Evolutionary conservation across 352 stramenopile species (phyloP).

Genomic region (Achlya hypogyna): DNA sequence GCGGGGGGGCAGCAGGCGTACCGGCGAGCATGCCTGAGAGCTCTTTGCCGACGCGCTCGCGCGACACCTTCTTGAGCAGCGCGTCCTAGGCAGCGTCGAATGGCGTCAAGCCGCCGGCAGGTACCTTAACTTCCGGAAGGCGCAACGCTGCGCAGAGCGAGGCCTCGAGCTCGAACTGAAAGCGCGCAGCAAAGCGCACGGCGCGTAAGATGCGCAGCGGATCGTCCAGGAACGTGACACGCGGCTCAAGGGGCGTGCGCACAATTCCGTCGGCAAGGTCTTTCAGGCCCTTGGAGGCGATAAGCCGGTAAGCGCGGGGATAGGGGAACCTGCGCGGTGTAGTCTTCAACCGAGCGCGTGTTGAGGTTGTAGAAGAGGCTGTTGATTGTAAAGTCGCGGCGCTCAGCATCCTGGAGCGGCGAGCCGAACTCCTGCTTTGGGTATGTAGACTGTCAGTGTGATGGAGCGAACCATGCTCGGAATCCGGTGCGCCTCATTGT

Average conservation of each 20-base stretch:
- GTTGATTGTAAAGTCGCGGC: slow-evolving; percentile 99
- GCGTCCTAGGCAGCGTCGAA: slow-evolving; percentile 25
- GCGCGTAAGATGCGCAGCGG: slow-evolving; percentile 92
- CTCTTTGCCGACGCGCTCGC: slow-evolving; percentile 73
- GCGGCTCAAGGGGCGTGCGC: slow-evolving; percentile 89
- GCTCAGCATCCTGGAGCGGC: slow-evolving; percentile 73
- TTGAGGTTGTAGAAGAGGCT: slow-evolving; percentile 99
- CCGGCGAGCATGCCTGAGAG: slow-evolving; percentile 48
- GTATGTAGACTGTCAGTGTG: background rate
- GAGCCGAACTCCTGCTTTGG: slow-evolving; percentile 72
- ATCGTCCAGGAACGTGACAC: slow-evolving; percentile 95
- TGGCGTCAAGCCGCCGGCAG: too few relatives aligned
- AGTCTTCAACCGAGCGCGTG: slow-evolving; percentile 91
- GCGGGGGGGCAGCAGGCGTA: background rate
- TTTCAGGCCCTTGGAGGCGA: slow-evolving; percentile 74
- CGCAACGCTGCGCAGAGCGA: slow-evolving; percentile 65
- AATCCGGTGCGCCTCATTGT: slow-evolving; percentile 50
- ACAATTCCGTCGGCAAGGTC: slow-evolving; percentile 88
- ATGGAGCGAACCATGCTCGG: slow-evolving; percentile 32
- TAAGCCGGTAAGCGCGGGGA: slow-evolving; percentile 12
- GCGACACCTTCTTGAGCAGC: slow-evolving; percentile 64
- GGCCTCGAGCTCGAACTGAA: slow-evolving; percentile 87
- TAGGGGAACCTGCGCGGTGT: slow-evolving; percentile 49
- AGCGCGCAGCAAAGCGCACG: slow-evolving; percentile 94
- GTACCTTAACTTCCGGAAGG: slow-evolving; percentile 38